A percentile compares a stretch with the other conserved stretches of the same genome.
Evolutionary conservation across 1,284 basidiomycete species (phyloP).

Genomic region (Rhodotorula mucilaginosa): DNA sequence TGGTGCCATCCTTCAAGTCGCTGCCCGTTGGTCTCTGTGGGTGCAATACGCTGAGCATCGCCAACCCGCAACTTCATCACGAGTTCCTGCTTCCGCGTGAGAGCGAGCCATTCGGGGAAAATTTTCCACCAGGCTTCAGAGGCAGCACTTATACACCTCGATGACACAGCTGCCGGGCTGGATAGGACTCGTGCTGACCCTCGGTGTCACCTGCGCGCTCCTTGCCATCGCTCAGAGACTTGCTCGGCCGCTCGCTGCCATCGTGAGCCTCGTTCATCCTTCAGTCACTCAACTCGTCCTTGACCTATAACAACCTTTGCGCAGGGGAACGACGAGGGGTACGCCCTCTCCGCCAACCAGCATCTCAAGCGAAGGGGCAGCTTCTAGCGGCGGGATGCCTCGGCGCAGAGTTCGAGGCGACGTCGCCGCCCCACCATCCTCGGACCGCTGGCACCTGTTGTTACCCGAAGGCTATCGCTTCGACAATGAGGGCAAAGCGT

Average conservation of each 20-base stretch:
- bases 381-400: constrained; percentile 18
- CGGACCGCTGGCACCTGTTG: no score
- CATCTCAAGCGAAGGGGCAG: constrained; percentile 34
- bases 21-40: background rate
- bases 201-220: background rate
- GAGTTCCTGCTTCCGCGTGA: no score
- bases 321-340: constrained; percentile 32
- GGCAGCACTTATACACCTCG: background rate
- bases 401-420: no score
- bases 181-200: constrained; percentile 5
- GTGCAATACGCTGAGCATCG: background rate
- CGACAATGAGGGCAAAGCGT: no score
- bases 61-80: no score
- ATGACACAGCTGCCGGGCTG: background rate
- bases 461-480: no score
- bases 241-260: constrained; percentile 10
- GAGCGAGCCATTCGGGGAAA: no score
- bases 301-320: no score
- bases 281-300: background rate
- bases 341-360: constrained; percentile 17
- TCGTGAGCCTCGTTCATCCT: constrained; percentile 11
- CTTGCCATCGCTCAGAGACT: background rate
- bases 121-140: no score
- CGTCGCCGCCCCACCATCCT: no score
- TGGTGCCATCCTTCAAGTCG: constrained; percentile 3